Conservation (phyloP, 176 grass and related monocot genomes). For the Hordeum marinum region DNA sequence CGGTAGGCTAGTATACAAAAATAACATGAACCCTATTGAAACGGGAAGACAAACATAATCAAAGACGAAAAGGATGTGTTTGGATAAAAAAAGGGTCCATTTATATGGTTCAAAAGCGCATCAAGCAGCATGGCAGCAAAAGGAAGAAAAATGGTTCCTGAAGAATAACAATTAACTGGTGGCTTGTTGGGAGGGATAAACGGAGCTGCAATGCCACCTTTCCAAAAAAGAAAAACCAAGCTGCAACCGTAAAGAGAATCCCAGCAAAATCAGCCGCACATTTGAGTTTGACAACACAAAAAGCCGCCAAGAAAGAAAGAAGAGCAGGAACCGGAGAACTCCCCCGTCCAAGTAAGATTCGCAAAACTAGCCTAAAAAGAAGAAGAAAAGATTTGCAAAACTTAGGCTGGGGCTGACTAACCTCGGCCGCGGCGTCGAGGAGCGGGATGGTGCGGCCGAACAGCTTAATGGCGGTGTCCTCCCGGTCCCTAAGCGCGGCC, state of each 20-base stretch:
- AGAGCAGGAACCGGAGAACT: neutral
- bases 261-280: neutral
- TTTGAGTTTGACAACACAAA: slow-evolving; percentile 18
- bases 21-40: neutral
- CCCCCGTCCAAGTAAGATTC: neutral
- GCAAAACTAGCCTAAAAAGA: too few relatives aligned
- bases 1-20: neutral
- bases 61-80: neutral
- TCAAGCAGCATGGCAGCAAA: slow-evolving; percentile 4
- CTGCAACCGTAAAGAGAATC: neutral
- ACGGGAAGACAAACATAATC: neutral
- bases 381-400: neutral
- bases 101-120: neutral
- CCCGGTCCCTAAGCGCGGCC: slow-evolving; percentile 15
- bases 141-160: neutral
- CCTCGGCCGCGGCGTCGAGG: neutral
- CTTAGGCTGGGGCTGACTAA: neutral
- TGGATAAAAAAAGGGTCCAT: neutral
- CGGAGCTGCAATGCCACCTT: neutral
- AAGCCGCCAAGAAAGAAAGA: neutral
- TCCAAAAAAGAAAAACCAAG: neutral
- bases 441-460: slow-evolving; percentile 54
- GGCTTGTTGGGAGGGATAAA: neutral
- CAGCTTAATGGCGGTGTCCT: slow-evolving; percentile 62
- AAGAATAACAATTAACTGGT: neutral